phyloP scores from a whole-genome alignment of 2,329 filamentous ascomycete species.

The Phialemonium atrogriseum region DNA sequence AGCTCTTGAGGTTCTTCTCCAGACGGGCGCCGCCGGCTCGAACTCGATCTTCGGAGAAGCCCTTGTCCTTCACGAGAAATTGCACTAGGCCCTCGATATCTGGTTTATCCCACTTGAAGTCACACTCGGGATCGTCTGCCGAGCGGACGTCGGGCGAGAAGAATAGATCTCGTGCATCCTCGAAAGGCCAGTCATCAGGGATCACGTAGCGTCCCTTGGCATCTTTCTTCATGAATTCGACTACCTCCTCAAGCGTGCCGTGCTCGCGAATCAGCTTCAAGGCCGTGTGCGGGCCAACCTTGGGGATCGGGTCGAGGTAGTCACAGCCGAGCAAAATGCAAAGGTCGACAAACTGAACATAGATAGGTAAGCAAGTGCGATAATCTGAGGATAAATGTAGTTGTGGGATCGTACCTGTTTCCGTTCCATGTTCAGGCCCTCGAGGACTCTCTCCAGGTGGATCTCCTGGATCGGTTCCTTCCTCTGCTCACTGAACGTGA shows the following conservation, averaged over 20 bases:
- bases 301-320: constrained; percentile 93
- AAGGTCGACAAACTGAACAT: constrained; percentile 78
- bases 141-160: constrained; percentile 79
- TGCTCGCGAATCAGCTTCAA: constrained; percentile 92
- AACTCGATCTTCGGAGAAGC: constrained; percentile 93
- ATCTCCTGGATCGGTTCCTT: constrained; percentile 98
- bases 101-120: constrained; percentile 96
- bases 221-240: constrained; percentile 70
- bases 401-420: constrained; percentile 54
- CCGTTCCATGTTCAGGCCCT: constrained; percentile 80
- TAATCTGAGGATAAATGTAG: not conserved
- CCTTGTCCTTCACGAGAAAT: constrained; percentile 88
- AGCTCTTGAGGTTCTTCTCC: constrained; percentile 83
- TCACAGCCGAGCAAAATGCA: constrained; percentile 97
- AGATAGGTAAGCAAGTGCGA: constrained; percentile 2
- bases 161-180: constrained; percentile 87
- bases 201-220: constrained; percentile 72
- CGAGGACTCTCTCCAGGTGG: constrained; percentile 74
- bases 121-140: constrained; percentile 78
- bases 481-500: constrained; percentile 94
- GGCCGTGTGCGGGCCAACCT: constrained; percentile 84
- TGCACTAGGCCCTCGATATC: constrained; percentile 84
- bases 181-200: constrained; percentile 94
- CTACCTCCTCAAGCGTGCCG: constrained; percentile 76
- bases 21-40: constrained; percentile 68